Base-by-base conservation (phyloP, 805 yeast species). In the Nakazawaea wyomingensis region DNA sequence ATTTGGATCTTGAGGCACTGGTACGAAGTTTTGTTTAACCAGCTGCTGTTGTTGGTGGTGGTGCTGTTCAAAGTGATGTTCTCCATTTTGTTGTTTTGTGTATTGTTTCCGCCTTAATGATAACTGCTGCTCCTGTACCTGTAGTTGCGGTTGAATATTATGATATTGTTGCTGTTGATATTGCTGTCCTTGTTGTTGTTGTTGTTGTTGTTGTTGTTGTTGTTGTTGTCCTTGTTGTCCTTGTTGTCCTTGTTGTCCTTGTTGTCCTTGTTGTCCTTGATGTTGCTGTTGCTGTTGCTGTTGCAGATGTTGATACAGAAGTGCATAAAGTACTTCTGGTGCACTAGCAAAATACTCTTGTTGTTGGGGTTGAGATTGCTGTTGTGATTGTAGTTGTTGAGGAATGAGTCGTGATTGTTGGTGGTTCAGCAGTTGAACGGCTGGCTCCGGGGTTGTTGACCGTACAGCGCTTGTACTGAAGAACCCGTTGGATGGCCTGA, bases 231-330 rank as follows among this genome's bases (percentile, higher is more conserved):
- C 31, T 17, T 24, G 39, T 26, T 14, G 9, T 10, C 41, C 37
- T 42, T 34, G 32, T 34, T 21, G 33, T 47, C n/a, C 43, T 44
- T 41, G 40, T 26, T 38, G 32, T n/a, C 38, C 37, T 26, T 46
- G 40, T 19, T 38, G 49, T 27, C 41, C 46, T 37, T 44, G 52
- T 28, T 49, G 47, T 31, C 41, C 46, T 43, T 49, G 42, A 38
- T 49, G 35, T 24, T 39, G 39, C 18, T 36, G 33, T 34, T 24
- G 21, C 32, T 34, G 39, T 39, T 41, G 43, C 27, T 37, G 29
- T 43, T 9, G 34, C 16, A 17, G 10, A 30, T n/a, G 11, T 14
- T 30, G 34, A 11, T 3, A n/a, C n/a, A n/a, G n/a, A n/a, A n/a
- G n/a, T n/a, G n/a, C n/a, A n/a, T n/a, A n/a, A n/a, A n/a, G n/a